Evolutionary conservation across 768 basidiomycete genomes (phyloP).

Genomic region (Rhodocollybia butyracea): DNA sequence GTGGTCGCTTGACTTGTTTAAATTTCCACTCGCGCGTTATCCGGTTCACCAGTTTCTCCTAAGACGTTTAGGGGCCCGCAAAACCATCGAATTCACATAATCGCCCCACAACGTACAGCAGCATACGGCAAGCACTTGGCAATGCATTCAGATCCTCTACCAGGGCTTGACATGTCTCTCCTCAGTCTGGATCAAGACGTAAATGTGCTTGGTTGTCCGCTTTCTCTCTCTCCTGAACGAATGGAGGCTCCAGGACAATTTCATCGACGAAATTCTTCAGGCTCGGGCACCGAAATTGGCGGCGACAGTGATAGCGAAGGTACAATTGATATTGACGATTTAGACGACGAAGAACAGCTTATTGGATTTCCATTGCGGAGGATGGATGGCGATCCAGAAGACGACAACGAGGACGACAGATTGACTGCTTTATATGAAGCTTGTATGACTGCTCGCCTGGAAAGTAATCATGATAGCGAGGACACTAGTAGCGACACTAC

Average conservation of each 20-base stretch:
- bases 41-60: not conserved
- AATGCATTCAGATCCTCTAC: too few species aligned
- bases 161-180: not conserved
- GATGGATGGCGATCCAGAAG: not conserved
- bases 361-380: slow-evolving; percentile 7
- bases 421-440: slow-evolving; percentile 21
- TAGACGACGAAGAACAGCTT: not conserved
- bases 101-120: too few species aligned
- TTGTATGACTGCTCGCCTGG: slow-evolving; percentile 29
- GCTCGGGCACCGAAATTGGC: not conserved
- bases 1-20: too few species aligned
- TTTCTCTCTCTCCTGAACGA: not conserved
- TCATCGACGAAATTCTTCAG: not conserved
- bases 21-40: too few species aligned
- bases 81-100: not conserved
- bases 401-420: not conserved
- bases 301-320: slow-evolving; percentile 5
- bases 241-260: not conserved
- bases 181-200: too few species aligned
- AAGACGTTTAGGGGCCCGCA: not conserved
- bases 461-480: slow-evolving; percentile 13
- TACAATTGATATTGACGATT: slow-evolving; percentile 1
- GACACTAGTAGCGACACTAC: not conserved
- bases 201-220: not conserved
- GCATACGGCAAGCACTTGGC: too few species aligned